Percentiles rank a stretch among this genome's conserved stretches.
Evolutionary conservation across 2,329 filamentous ascomycete genomes (phyloP).

Genomic region (Arthrobotrys musiformis): DNA sequence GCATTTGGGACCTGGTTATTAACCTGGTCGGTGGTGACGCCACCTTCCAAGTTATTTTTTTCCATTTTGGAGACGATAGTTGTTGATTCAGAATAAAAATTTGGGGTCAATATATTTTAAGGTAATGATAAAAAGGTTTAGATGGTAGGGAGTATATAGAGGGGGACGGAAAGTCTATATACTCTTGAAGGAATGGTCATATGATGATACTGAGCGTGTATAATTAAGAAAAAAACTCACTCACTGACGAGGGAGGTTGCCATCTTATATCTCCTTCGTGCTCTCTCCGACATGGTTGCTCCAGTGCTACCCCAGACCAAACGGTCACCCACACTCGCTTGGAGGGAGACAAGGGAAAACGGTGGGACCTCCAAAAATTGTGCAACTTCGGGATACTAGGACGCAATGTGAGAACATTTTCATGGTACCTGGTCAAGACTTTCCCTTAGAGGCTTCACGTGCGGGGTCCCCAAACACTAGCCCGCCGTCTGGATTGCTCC

Average conservation of each 20-base stretch:
- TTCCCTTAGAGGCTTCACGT: constrained; percentile 46
- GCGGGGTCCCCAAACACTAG: constrained; percentile 41
- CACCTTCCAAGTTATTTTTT: constrained; percentile 20
- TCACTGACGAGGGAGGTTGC: constrained; percentile 18
- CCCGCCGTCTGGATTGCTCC: constrained; percentile 19
- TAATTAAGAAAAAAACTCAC: constrained; percentile 28
- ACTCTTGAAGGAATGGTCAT: constrained; percentile 8
- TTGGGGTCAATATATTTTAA: neutral
- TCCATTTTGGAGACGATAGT: constrained; percentile 16
- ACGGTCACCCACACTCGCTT: constrained; percentile 40
- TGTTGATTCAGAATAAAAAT: constrained; percentile 4
- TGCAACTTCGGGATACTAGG: constrained; percentile 33
- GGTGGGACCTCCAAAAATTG: constrained; percentile 35
- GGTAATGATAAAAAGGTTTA: neutral
- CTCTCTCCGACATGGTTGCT: constrained; percentile 22
- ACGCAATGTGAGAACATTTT: constrained; percentile 29
- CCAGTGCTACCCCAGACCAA: constrained; percentile 36
- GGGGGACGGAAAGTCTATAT: constrained; percentile 4
- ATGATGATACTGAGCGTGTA: constrained; percentile 19
- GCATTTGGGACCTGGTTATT: neutral
- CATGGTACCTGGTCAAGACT: constrained; percentile 35
- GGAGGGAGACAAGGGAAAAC: constrained; percentile 29
- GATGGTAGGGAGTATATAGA: neutral
- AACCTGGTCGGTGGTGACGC: constrained; percentile 4
- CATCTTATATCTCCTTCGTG: constrained; percentile 45